Base-by-base conservation (phyloP, 2,329 filamentous ascomycete species). In the Corynespora cassiicola region DNA sequence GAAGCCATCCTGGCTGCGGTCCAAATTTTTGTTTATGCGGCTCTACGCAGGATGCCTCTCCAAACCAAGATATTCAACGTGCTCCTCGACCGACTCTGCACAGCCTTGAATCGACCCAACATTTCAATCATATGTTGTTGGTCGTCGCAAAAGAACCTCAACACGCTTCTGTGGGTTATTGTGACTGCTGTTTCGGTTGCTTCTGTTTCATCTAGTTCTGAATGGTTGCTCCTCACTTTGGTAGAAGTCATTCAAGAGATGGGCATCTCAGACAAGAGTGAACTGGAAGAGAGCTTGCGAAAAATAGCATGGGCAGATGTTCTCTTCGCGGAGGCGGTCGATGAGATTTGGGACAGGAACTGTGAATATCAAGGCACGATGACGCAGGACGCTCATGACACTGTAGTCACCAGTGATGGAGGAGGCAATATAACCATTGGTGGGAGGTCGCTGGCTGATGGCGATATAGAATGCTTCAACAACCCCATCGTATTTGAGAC, bases 291-390 rank as follows among this genome's bases (percentile, higher is more conserved):
- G 17, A 16, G 16, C 3, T 26, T 62, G 34, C 35, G 42, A 26
- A 30, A 39, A 16, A 47, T 61, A 1, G 55, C 56, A n/a, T 62
- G 55, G 56, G 54, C 50, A 5, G 54, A 60, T 31, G 16, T 32
- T 0, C 51, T 47, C 24, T 57, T 61, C 25, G 35, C 34, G 10
- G 36, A 32, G 18, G 32, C 31, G 14, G 16, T 58, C 7, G 19
- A 38, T 6, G 29, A 19, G 1, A 37, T 57, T 5, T 54, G 47
- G 54, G 30, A 39, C 6, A 33, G 54, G 31, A 36, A 46, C 2
- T 5, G 16, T 5, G 23, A 30, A 39, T 31, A 40, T 50, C 39
- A 47, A 38, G 33, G 36, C n/a, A 6, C n/a, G 22, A 24, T 8
- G n/a, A 24, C 8, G 22, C 22, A 24, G 22, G 8, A n/a, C 22